Percentiles rank a stretch among this genome's conserved stretches.
phyloP scores from a whole-genome alignment of 495 filamentous ascomycete species.

The Aspergillus mulundensis region DNA sequence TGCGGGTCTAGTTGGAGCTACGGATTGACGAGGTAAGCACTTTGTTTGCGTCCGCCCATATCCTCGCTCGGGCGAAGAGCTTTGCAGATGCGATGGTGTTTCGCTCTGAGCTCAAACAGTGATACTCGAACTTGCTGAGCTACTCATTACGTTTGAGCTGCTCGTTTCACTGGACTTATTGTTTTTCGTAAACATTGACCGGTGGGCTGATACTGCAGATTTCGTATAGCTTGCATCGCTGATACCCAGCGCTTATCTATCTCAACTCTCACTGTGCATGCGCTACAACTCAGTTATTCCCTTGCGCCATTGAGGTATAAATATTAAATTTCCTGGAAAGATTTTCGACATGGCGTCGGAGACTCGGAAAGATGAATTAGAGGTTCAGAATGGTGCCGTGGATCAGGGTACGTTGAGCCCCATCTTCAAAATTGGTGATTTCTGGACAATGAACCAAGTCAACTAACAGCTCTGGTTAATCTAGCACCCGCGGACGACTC shows the following conservation, averaged over 20 bases:
- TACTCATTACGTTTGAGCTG: too few relatives aligned
- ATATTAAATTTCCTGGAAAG: neutral
- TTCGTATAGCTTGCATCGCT: neutral
- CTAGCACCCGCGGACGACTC: constrained; percentile 26
- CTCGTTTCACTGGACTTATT: neutral
- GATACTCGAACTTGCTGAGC: too few relatives aligned
- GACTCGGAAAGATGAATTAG: constrained; percentile 4
- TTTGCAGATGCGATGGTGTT: too few relatives aligned
- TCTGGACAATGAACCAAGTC: neutral
- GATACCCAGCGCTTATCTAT: neutral
- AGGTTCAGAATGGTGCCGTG: neutral
- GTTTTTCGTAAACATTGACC: neutral
- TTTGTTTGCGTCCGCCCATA: neutral
- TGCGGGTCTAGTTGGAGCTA: neutral
- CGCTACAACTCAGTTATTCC: neutral
- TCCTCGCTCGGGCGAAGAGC: neutral
- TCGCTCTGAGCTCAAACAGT: too few relatives aligned
- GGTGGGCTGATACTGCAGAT: neutral
- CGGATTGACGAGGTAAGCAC: too few relatives aligned
- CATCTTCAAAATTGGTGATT: neutral
- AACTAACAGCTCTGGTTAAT: neutral
- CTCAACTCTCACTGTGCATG: neutral
- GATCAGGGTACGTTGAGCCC: neutral
- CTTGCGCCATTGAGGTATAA: neutral
- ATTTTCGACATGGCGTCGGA: constrained; percentile 15